These are phyloP conservation scores for Dictyostelium capitatum DNA, from an alignment of 78 protist genomes.

Conservation along the genomic window DNA sequence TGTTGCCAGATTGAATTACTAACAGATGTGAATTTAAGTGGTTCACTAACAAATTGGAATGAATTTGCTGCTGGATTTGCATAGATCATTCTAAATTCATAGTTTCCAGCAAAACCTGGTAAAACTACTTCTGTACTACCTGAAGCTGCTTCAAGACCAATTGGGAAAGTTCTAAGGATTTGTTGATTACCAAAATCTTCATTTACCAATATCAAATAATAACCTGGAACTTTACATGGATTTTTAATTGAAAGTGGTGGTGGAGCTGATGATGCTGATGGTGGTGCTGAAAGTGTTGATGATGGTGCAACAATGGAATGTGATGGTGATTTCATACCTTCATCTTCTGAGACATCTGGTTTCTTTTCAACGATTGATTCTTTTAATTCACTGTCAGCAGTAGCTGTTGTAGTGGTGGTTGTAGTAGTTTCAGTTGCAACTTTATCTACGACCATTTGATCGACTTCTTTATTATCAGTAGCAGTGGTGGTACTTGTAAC, in stretches of 20 bases:
- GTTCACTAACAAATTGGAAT: conserved; percentile 23
- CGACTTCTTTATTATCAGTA: background rate
- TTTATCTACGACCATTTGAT: background rate
- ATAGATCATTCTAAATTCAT: conserved; percentile 31
- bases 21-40: background rate
- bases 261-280: background rate
- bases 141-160: background rate
- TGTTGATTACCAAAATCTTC: conserved; percentile 5
- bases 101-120: conserved; percentile 52
- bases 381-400: background rate
- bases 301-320: background rate
- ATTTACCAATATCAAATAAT: conserved; percentile 22
- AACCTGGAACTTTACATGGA: conserved; percentile 23
- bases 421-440: background rate
- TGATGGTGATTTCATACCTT: background rate
- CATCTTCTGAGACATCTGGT: background rate
- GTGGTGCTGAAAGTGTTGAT: background rate
- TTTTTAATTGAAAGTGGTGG: conserved; percentile 17
- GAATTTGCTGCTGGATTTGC: conserved; percentile 19
- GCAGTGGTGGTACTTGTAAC: background rate
- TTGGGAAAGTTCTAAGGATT: conserved; percentile 36
- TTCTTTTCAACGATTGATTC: background rate
- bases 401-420: background rate
- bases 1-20: conserved; percentile 63
- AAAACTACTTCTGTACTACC: conserved; percentile 10